A percentile compares a stretch with the other conserved stretches of the same genome.
Conservation (phyloP, 805 yeast species). For the Kazachstania taianensis region DNA sequence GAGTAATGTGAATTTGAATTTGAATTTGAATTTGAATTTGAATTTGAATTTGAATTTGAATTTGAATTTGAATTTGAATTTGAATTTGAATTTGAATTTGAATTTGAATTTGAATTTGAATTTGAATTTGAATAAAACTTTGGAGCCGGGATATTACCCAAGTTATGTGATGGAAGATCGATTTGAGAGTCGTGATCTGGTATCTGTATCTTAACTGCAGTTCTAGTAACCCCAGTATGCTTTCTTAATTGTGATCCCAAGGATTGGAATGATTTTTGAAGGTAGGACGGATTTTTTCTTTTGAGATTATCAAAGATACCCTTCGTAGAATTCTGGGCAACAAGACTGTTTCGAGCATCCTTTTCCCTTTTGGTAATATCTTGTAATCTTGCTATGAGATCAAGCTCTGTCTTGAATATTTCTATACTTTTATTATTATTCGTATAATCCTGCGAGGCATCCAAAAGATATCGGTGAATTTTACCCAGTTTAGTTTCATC, state of each 20-base stretch:
- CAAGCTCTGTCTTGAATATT: neutral
- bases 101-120: neutral
- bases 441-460: neutral
- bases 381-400: conserved; percentile 1
- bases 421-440: neutral
- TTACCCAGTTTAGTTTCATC: neutral
- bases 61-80: neutral
- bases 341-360: neutral
- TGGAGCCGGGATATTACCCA: neutral
- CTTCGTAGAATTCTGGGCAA: neutral
- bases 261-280: neutral
- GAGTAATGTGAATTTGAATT: neutral
- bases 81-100: neutral
- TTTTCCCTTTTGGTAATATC: neutral
- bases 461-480: conserved; percentile 1
- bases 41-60: neutral
- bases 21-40: neutral
- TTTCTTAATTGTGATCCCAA: neutral
- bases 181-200: neutral
- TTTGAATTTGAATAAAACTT: neutral
- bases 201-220: neutral
- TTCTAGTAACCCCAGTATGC: neutral
- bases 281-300: neutral
- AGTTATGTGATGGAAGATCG: neutral
- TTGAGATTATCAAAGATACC: neutral